Conservation (phyloP, 2,329 filamentous ascomycete genomes). For the Xylariaceae sp. region DNA sequence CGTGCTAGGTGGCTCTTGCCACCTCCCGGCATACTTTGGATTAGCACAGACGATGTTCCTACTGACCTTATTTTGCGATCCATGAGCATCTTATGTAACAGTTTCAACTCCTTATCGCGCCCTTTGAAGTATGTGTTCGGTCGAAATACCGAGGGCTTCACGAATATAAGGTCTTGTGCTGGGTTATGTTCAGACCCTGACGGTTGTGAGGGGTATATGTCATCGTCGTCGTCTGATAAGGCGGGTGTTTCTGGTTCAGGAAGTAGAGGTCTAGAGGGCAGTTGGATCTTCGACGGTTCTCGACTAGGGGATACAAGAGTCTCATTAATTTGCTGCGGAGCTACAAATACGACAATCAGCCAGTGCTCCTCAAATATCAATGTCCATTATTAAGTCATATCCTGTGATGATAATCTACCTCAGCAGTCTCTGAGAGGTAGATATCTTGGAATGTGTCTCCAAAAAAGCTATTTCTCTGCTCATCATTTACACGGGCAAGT, state of each 20-base stretch:
- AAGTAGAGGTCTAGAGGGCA: constrained; percentile 28
- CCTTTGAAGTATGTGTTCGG: constrained; percentile 56
- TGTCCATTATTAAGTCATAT: constrained; percentile 14
- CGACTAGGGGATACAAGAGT: constrained; percentile 27
- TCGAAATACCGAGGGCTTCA: constrained; percentile 51
- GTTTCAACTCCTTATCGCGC: constrained; percentile 51
- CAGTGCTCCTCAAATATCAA: constrained; percentile 22
- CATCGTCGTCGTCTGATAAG: constrained; percentile 23
- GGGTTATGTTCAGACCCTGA: constrained; percentile 26
- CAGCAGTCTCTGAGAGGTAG: constrained; percentile 31
- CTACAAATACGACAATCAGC: constrained; percentile 33
- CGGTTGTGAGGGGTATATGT: constrained; percentile 29
- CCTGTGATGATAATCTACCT: constrained; percentile 26
- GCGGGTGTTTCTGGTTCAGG: constrained; percentile 26
- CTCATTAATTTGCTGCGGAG: constrained; percentile 32
- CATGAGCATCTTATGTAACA: constrained; percentile 55
- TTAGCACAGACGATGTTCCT: constrained; percentile 58
- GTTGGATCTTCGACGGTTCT: constrained; percentile 26
- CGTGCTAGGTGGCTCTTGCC: constrained; percentile 66
- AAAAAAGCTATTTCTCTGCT: constrained; percentile 23
- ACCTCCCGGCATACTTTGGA: constrained; percentile 59
- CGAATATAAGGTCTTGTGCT: constrained; percentile 32
- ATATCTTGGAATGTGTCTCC: constrained; percentile 26
- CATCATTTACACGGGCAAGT: constrained; percentile 19
- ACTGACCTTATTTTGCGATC: constrained; percentile 50